Evolutionary conservation across 2,329 filamentous ascomycete genomes (phyloP).

Genomic region (Thielaviopsis populi): DNA sequence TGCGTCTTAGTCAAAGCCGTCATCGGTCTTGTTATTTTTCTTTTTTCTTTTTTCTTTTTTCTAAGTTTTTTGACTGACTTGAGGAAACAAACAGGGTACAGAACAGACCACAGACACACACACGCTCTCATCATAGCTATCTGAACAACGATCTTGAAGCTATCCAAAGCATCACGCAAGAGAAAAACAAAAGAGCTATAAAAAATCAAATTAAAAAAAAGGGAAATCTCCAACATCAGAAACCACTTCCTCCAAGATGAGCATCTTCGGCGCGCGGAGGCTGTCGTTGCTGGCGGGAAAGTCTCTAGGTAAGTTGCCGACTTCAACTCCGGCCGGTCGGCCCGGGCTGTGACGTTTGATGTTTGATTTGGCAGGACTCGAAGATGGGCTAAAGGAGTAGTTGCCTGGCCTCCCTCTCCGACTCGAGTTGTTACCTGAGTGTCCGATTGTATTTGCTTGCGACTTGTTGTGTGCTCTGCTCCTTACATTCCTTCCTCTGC

Average conservation of each 20-base stretch:
- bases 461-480: background rate
- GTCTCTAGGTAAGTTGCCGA: background rate
- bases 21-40: too few species aligned
- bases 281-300: constrained; percentile 1
- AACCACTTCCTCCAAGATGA: background rate
- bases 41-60: background rate
- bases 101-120: background rate
- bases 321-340: background rate
- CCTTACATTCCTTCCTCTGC: background rate
- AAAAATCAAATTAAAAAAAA: too few species aligned
- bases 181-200: background rate
- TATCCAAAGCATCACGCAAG: background rate
- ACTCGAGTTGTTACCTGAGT: background rate
- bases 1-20: too few species aligned
- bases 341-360: background rate
- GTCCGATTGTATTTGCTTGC: background rate
- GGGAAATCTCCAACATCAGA: background rate
- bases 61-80: background rate
- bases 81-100: background rate
- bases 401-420: background rate
- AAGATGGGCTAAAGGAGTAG: background rate
- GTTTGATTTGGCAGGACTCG: background rate
- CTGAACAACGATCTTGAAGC: background rate
- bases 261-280: constrained; percentile 1
- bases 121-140: too few species aligned